phyloP scores from a whole-genome alignment of 805 yeast species.

The Saccharomycopsis guyanensis region DNA sequence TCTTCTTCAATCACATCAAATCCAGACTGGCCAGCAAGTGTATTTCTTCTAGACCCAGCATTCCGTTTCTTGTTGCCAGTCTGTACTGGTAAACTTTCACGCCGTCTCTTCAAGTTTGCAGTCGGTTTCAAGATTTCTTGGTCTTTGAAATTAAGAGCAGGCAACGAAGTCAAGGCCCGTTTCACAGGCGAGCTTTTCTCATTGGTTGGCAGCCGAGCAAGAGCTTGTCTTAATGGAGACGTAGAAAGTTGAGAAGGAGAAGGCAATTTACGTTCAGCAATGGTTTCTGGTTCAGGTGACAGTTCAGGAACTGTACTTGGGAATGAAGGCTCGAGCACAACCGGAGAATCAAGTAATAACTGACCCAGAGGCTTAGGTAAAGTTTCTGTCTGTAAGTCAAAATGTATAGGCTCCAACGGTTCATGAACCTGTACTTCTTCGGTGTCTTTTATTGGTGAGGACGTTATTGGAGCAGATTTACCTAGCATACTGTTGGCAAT shows the following conservation, averaged over 20 bases:
- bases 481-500: slow-evolving; percentile 19
- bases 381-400: too few species aligned
- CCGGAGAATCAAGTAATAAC: too few species aligned
- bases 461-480: slow-evolving; percentile 15
- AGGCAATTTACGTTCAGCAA: slow-evolving; percentile 8
- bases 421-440: not conserved
- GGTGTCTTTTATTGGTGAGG: slow-evolving; percentile 19
- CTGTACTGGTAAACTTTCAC: slow-evolving; percentile 10
- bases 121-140: slow-evolving; percentile 4
- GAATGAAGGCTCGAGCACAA: too few species aligned
- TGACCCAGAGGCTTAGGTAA: too few species aligned
- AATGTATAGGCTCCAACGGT: not conserved
- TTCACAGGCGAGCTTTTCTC: slow-evolving; percentile 3
- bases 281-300: not conserved
- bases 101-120: not conserved
- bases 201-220: not conserved
- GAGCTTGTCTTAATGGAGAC: slow-evolving; percentile 19
- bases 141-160: slow-evolving; percentile 12
- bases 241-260: slow-evolving; percentile 11
- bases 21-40: not conserved
- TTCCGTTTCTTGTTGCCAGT: not conserved
- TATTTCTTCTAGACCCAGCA: not conserved
- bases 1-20: slow-evolving; percentile 7
- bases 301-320: too few species aligned
- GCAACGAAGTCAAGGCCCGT: not conserved